phyloP scores from a whole-genome alignment of 805 yeast species.

The Maudiozyma turicensis region DNA sequence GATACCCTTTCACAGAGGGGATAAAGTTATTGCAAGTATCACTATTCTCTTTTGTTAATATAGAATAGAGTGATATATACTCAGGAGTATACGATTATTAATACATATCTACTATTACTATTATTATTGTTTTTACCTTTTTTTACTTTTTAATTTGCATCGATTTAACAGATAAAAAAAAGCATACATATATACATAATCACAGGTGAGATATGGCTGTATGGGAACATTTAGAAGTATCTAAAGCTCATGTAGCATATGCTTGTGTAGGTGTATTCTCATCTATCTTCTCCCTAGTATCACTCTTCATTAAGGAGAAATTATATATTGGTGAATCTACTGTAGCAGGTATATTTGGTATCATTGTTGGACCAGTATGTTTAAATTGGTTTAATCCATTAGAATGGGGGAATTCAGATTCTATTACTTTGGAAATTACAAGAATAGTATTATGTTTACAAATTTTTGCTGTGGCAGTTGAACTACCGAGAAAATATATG shows the following conservation, averaged over 20 bases:
- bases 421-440: constrained; percentile 72
- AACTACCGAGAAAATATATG: constrained; percentile 84
- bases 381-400: constrained; percentile 75
- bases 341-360: constrained; percentile 75
- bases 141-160: background rate
- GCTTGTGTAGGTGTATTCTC: constrained; percentile 81
- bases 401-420: constrained; percentile 78
- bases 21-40: too few species aligned
- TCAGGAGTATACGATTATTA: too few species aligned
- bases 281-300: constrained; percentile 68
- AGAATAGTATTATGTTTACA: constrained; percentile 78
- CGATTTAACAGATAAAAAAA: background rate
- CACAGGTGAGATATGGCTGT: constrained; percentile 15
- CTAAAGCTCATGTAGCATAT: constrained; percentile 74
- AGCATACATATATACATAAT: background rate
- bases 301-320: constrained; percentile 73
- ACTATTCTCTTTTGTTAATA: too few species aligned
- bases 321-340: constrained; percentile 88
- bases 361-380: constrained; percentile 83
- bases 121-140: background rate
- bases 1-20: too few species aligned
- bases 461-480: constrained; percentile 91
- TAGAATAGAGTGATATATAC: too few species aligned
- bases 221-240: constrained; percentile 30
- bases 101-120: background rate